phyloP scores from a whole-genome alignment of 2,329 filamentous ascomycete genomes.

The Alternaria tenuissima region DNA sequence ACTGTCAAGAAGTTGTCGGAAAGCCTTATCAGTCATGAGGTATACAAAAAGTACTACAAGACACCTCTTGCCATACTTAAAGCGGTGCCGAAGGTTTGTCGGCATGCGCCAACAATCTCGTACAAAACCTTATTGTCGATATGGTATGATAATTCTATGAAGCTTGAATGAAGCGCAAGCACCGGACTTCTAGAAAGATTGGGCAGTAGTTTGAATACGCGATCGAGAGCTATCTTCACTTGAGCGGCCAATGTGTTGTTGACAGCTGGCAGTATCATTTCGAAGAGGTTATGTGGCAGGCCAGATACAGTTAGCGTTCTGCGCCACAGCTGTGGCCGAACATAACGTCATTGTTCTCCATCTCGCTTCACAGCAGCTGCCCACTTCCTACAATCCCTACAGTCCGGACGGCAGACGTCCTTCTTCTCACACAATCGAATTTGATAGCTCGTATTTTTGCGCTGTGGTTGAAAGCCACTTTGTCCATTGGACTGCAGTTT shows the following conservation, averaged over 20 bases:
- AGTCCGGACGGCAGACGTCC: background rate
- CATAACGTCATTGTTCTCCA: slow-evolving; percentile 34
- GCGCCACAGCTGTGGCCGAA: slow-evolving; percentile 32
- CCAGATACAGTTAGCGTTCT: slow-evolving; percentile 24
- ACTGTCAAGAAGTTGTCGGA: background rate
- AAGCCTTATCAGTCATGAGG: background rate
- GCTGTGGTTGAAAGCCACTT: background rate
- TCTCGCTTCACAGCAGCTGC: slow-evolving; percentile 6
- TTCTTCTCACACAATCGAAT: background rate
- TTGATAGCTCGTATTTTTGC: background rate
- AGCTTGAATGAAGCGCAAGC: slow-evolving; percentile 3
- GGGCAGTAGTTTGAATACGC: slow-evolving; percentile 1
- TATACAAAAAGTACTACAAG: background rate
- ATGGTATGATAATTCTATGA: background rate
- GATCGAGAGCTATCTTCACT: background rate
- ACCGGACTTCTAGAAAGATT: background rate
- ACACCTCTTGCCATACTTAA: background rate
- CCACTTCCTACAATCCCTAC: slow-evolving; percentile 2
- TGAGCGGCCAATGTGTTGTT: background rate
- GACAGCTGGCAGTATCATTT: background rate
- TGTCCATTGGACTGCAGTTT: background rate
- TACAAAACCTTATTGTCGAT: background rate
- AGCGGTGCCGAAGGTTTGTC: background rate
- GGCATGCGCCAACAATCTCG: background rate
- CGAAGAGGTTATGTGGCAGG: background rate